Evolutionary conservation across 257 asterid species (phyloP).

Genomic region (Solanum tacnaense): DNA sequence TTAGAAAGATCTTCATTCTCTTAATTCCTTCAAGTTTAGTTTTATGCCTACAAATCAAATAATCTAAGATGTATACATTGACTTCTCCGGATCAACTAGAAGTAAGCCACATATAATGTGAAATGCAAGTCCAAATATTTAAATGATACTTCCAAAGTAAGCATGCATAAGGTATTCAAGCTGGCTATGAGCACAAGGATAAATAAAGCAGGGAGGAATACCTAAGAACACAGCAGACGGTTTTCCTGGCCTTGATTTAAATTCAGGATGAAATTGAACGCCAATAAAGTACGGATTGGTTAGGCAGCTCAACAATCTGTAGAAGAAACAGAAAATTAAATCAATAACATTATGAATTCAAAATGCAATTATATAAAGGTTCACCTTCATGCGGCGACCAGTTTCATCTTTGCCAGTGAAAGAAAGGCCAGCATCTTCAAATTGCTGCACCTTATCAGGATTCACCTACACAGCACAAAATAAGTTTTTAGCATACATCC

Average conservation of each 20-base stretch:
- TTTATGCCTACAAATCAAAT: background rate
- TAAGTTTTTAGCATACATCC: no score
- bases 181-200: background rate
- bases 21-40: background rate
- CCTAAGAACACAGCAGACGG: constrained; percentile 64
- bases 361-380: no score
- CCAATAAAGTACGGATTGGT: constrained; percentile 66
- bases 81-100: background rate
- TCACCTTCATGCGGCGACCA: no score
- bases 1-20: background rate
- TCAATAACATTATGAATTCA: background rate
- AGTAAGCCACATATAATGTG: background rate
- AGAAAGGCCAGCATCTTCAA: no score
- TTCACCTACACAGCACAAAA: no score
- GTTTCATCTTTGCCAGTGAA: no score
- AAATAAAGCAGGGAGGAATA: constrained; percentile 2
- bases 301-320: constrained; percentile 60
- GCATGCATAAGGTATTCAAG: background rate
- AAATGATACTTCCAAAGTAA: background rate
- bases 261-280: constrained; percentile 74
- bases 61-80: background rate
- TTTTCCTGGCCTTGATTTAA: constrained; percentile 68
- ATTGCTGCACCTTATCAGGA: no score
- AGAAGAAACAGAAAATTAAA: background rate
- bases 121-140: background rate